Conservation (phyloP, 2,329 filamentous ascomycete species). For the Sporothrix phasma region DNA sequence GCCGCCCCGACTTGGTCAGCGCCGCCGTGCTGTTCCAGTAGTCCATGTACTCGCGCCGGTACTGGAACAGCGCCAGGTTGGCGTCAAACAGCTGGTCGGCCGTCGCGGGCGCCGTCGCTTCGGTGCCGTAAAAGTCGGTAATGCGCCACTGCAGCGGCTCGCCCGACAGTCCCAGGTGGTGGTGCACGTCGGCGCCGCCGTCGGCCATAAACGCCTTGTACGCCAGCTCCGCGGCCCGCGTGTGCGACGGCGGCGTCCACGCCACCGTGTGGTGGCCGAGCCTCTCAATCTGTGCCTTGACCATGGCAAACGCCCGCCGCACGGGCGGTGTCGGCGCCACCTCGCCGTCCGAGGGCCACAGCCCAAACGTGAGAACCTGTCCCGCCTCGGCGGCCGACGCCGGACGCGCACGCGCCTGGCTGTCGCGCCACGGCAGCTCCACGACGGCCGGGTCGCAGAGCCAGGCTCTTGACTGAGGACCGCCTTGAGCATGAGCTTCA, state of each 20-base stretch:
- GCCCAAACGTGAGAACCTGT: constrained; percentile 41
- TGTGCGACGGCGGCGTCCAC: constrained; percentile 47
- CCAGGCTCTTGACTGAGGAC: constrained; percentile 52
- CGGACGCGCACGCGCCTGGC: constrained; percentile 21
- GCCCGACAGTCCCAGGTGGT: constrained; percentile 42
- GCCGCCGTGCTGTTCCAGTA: constrained; percentile 50
- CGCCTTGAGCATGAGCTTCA: constrained; percentile 43
- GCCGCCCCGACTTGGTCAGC: constrained; percentile 6
- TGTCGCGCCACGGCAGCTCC: constrained; percentile 54
- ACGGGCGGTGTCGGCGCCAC: constrained; percentile 48
- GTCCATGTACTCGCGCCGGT: constrained; percentile 50
- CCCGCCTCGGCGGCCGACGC: constrained; percentile 4
- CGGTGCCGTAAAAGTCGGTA: constrained; percentile 26
- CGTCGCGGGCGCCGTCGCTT: constrained; percentile 20
- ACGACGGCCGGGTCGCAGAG: constrained; percentile 53
- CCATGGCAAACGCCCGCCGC: constrained; percentile 40
- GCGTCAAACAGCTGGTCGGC: constrained; percentile 30
- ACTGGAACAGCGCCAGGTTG: constrained; percentile 44
- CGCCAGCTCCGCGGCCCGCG: constrained; percentile 29
- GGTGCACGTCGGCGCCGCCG: constrained; percentile 30
- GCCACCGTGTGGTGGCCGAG: constrained; percentile 48
- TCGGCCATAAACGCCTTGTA: constrained; percentile 27
- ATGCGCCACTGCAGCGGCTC: constrained; percentile 41
- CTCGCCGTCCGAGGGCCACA: constrained; percentile 42
- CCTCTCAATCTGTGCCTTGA: constrained; percentile 37